Evolutionary conservation across 345 rosid species (phyloP).

Genomic region (Linum lewisii): DNA sequence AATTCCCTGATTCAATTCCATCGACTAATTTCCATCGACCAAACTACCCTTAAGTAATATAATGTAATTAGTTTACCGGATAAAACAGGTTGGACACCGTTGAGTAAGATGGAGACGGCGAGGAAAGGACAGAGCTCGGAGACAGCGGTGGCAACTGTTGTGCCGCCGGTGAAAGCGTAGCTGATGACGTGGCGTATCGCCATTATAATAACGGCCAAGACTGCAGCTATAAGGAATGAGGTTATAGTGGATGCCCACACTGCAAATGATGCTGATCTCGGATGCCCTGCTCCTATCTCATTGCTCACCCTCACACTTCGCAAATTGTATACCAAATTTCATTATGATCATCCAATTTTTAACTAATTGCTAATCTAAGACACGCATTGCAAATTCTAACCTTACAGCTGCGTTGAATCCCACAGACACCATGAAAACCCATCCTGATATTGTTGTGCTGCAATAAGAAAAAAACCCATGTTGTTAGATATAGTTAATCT

Average conservation of each 20-base stretch:
- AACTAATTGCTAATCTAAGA: neutral
- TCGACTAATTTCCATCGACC: neutral
- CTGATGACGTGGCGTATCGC: constrained; percentile 31
- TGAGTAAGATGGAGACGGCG: constrained; percentile 29
- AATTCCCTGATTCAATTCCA: neutral
- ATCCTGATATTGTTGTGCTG: constrained; percentile 48
- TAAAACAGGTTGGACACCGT: constrained; percentile 36
- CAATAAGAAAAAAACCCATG: neutral
- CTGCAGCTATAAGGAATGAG: constrained; percentile 24
- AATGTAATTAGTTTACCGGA: constrained; percentile 16
- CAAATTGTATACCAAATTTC: neutral
- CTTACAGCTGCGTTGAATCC: constrained; percentile 94
- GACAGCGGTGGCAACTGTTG: constrained; percentile 28
- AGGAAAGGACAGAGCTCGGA: constrained; percentile 31
- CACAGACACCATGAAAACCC: constrained; percentile 64
- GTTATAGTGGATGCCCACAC: constrained; percentile 23
- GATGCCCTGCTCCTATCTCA: constrained; percentile 38
- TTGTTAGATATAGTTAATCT: too few relatives aligned
- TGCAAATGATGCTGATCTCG: constrained; percentile 28
- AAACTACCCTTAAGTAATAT: too few relatives aligned
- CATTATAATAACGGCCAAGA: constrained; percentile 20
- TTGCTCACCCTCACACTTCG: constrained; percentile 35
- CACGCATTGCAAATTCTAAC: constrained; percentile 13
- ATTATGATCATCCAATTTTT: too few relatives aligned
- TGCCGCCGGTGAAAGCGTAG: constrained; percentile 36